These are phyloP conservation scores for Exobasidium cylindrosporum DNA, from an alignment of 1,284 basidiomycete species.

Conservation along the genomic window DNA sequence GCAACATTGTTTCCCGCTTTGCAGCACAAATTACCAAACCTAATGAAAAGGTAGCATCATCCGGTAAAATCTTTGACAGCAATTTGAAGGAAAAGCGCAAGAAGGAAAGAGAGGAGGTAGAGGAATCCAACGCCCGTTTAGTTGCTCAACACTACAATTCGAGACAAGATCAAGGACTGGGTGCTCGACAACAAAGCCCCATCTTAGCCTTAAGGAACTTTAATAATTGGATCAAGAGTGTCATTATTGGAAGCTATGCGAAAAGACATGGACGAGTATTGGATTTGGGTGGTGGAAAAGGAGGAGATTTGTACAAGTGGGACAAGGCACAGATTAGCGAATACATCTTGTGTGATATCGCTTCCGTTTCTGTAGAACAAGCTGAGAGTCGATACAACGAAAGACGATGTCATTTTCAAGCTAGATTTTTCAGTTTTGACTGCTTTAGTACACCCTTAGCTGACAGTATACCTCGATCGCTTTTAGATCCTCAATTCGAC, in stretches of 20 bases:
- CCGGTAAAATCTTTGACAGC: neutral
- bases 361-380: conserved; percentile 83
- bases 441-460: conserved; percentile 77
- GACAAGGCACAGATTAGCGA: conserved; percentile 76
- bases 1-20: conserved; percentile 9
- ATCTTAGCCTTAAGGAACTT: conserved; percentile 95
- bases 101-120: neutral
- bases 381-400: conserved; percentile 68
- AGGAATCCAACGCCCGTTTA: neutral
- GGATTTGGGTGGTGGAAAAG: conserved; percentile 96
- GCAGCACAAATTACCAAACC: neutral
- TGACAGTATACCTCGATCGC: conserved; percentile 66
- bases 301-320: conserved; percentile 96
- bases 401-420: conserved; percentile 65
- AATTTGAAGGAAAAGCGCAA: neutral
- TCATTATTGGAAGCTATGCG: conserved; percentile 82
- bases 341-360: conserved; percentile 84
- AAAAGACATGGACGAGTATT: conserved; percentile 69
- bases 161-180: conserved; percentile 82
- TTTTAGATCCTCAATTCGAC: conserved; percentile 70
- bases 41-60: neutral
- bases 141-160: conserved; percentile 65
- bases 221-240: conserved; percentile 99
- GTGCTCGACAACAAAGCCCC: conserved; percentile 80
- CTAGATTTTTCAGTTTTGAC: conserved; percentile 80